Percentiles rank a stretch among this genome's conserved stretches.
Conservation (phyloP, 2,329 filamentous ascomycete genomes). For the Teratosphaeria nubilosa region DNA sequence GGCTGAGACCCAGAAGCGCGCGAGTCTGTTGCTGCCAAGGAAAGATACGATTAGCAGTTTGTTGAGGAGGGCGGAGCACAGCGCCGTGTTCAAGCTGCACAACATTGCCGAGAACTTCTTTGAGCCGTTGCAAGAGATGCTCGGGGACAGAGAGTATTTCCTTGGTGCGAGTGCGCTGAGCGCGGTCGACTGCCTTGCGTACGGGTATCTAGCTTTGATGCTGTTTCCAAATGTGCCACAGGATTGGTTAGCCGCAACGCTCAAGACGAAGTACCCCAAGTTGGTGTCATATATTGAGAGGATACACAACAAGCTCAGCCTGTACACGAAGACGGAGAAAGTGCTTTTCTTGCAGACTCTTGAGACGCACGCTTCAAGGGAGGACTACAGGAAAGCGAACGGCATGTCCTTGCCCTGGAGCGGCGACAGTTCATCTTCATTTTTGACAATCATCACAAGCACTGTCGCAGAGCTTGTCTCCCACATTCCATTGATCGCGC, state of each 20-base stretch:
- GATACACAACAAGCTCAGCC: conserved; percentile 17
- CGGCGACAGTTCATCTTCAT: neutral
- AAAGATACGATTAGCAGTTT: conserved; percentile 51
- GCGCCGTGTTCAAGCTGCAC: conserved; percentile 65
- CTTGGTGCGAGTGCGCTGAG: conserved; percentile 37
- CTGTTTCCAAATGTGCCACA: conserved; percentile 51
- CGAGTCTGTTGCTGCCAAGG: conserved; percentile 41
- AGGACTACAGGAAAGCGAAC: neutral
- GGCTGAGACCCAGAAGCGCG: conserved; percentile 24
- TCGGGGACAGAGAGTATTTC: conserved; percentile 34
- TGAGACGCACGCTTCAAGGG: conserved; percentile 3
- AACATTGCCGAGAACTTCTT: conserved; percentile 62
- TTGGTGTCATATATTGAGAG: conserved; percentile 30
- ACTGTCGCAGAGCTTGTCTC: conserved; percentile 5
- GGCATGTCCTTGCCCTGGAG: conserved; percentile 19
- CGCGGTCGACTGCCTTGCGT: conserved; percentile 66
- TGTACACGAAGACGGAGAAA: conserved; percentile 16
- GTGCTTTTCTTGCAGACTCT: conserved; percentile 10
- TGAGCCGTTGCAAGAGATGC: conserved; percentile 56
- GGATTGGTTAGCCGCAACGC: conserved; percentile 50
- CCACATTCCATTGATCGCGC: conserved; percentile 2
- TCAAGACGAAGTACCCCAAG: conserved; percentile 39
- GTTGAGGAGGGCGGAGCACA: conserved; percentile 58
- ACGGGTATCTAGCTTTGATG: conserved; percentile 72
- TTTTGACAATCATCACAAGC: neutral